phyloP scores from a whole-genome alignment of 1,139 yeast species.

The Yamadazyma spencermartinsiae region DNA sequence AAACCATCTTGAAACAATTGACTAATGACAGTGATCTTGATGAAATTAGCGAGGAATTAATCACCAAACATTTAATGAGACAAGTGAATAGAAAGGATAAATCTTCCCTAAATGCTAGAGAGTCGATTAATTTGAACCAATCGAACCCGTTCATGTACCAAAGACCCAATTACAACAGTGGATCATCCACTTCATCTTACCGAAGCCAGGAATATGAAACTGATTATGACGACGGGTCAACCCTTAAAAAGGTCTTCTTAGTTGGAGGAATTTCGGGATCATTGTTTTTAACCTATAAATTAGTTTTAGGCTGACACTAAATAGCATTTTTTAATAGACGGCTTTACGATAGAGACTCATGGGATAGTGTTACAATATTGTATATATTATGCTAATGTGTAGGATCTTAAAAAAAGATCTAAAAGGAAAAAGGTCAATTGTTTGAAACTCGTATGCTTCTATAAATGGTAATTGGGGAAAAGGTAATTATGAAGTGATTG shows the following conservation, averaged over 20 bases:
- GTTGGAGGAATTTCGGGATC: constrained; percentile 38
- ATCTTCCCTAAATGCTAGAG: constrained; percentile 7
- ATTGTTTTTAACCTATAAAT: constrained; percentile 26
- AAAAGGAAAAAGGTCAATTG: background rate
- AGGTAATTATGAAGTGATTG: background rate
- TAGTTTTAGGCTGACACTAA: constrained; percentile 11
- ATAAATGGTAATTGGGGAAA: background rate
- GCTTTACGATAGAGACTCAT: background rate
- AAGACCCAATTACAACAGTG: constrained; percentile 17
- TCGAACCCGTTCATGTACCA: constrained; percentile 35
- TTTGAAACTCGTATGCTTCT: background rate
- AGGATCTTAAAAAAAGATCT: constrained; percentile 3
- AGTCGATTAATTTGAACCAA: constrained; percentile 10
- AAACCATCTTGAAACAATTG: constrained; percentile 36
- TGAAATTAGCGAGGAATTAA: constrained; percentile 39
- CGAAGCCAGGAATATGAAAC: constrained; percentile 9
- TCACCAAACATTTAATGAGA: constrained; percentile 46
- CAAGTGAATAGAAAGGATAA: constrained; percentile 30
- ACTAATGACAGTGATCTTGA: constrained; percentile 31
- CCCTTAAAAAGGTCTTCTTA: constrained; percentile 24
- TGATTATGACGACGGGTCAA: constrained; percentile 23
- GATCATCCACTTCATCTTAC: constrained; percentile 2
- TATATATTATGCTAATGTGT: constrained; percentile 12
- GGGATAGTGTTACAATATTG: constrained; percentile 8
- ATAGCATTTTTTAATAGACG: constrained; percentile 3